Conservation (phyloP, 1,284 basidiomycete species). For the Pseudozyma thailandica region DNA sequence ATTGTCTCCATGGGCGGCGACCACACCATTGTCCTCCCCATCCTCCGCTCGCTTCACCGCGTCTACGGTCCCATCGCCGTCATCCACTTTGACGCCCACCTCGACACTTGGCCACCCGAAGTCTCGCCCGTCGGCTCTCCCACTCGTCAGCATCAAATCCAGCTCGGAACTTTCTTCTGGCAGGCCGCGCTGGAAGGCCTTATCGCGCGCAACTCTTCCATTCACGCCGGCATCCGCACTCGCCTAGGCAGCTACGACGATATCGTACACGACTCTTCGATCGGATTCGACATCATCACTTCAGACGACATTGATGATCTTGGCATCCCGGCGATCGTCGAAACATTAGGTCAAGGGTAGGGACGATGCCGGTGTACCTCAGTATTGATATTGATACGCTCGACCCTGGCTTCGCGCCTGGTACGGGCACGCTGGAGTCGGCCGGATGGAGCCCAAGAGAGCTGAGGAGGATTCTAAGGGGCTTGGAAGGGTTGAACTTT, state of each 20-base stretch:
- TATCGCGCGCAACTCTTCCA: constrained; percentile 74
- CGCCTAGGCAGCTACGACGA: constrained; percentile 52
- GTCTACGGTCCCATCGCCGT: constrained; percentile 69
- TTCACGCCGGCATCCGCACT: constrained; percentile 78
- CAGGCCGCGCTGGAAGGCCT: constrained; percentile 69
- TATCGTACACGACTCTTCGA: constrained; percentile 42
- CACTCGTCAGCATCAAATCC: constrained; percentile 55
- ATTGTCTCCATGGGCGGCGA: constrained; percentile 70
- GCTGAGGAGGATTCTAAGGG: constrained; percentile 46
- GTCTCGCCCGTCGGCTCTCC: constrained; percentile 35
- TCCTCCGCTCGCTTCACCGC: constrained; percentile 68
- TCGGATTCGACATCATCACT: constrained; percentile 56
- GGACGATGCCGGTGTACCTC: constrained; percentile 54
- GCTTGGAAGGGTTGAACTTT: constrained; percentile 52
- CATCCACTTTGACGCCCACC: constrained; percentile 70
- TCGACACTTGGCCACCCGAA: constrained; percentile 76
- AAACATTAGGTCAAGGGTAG: constrained; percentile 44
- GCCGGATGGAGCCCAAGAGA: constrained; percentile 57
- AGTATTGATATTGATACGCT: constrained; percentile 60
- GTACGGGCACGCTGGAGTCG: constrained; percentile 54
- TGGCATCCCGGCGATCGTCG: constrained; percentile 43
- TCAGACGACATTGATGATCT: constrained; percentile 56
- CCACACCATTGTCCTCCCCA: constrained; percentile 71
- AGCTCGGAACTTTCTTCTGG: constrained; percentile 69
- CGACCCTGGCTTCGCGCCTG: constrained; percentile 54